Base-by-base conservation (phyloP, 2,329 filamentous ascomycete genomes). In the Ophiostoma australiae region DNA sequence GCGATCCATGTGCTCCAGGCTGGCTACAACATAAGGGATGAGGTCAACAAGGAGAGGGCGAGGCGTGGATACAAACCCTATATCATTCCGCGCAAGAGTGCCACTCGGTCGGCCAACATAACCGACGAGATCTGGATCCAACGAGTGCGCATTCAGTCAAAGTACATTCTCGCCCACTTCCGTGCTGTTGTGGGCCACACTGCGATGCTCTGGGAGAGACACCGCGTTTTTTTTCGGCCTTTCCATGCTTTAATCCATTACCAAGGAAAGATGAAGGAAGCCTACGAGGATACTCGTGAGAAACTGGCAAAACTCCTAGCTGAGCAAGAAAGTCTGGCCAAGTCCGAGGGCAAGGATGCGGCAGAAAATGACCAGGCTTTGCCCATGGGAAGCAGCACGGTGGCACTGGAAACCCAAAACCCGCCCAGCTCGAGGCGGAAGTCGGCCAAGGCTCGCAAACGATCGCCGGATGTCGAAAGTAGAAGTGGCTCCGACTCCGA, bases 71-170 rank as follows among this genome's bases (percentile, higher is more conserved):
- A 11, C n/a, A 5, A 27, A 13, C 52, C n/a, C 52, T 58, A 27
- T 23, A 13, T 1, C n/a, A 58, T 13, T 7, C 52, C n/a, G 8
- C 52, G 23, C 52, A 58, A 58, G 52, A 23, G 52, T 8, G 3
- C 52, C 52, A 58, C 3, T 27, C 52, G 52, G 11, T 41, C 35
- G 35, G 68, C 61, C 1, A 69, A 41, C 17, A 44, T 41, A 11
- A 69, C 70, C 4, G 68, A 69, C 66, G 3, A 69, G 72, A 4
- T 73, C 74, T 11, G 77, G 69, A 79, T 80, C 5, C 76, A 79
- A 68, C 77, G 79, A 5, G 76, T 83, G 67, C 80, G 81, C 10
- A 79, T 83, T 68, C 80, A 82, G 73, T 82, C 81, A 1, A 79
- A 79, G 63, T 77, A 79, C 2, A 74, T 83, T 3, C 77, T 82